Conservation (phyloP, 1,284 basidiomycete species). For the Mycena sp. region DNA sequence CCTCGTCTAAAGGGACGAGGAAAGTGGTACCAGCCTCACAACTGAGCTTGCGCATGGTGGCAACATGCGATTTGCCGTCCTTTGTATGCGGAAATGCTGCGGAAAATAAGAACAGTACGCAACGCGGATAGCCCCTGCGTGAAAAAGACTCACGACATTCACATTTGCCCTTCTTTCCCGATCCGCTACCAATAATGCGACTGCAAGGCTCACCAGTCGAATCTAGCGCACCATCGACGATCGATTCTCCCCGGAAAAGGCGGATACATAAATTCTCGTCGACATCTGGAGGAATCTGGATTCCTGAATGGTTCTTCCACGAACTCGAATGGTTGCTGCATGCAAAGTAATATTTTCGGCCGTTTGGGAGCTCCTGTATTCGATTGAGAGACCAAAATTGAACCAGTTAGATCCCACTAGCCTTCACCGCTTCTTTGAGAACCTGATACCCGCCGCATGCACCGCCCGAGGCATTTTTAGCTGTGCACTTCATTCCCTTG, state of each 20-base stretch:
- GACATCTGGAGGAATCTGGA: not conserved
- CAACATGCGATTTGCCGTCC: not conserved
- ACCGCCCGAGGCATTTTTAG: no score
- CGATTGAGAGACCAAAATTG: no score
- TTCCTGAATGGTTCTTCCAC: not conserved
- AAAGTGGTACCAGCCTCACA: not conserved
- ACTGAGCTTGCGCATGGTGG: not conserved
- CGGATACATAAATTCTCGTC: not conserved
- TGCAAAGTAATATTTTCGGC: not conserved
- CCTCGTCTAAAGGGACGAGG: not conserved
- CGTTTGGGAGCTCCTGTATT: not conserved
- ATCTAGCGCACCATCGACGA: not conserved
- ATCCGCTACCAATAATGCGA: not conserved
- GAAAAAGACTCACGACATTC: no score
- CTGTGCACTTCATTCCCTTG: no score
- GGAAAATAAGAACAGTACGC: not conserved
- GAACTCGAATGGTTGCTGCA: slow-evolving; percentile 3
- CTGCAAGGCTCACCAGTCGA: not conserved
- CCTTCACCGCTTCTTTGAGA: no score
- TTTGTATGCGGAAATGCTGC: not conserved
- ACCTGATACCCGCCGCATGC: no score
- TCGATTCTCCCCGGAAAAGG: not conserved
- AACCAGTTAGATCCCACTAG: no score
- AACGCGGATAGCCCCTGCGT: no score
- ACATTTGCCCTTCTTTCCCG: not conserved